These are phyloP conservation scores for Phytophthora fragariaefolia DNA, from an alignment of 352 stramenopile genomes.

Conservation along the genomic window DNA sequence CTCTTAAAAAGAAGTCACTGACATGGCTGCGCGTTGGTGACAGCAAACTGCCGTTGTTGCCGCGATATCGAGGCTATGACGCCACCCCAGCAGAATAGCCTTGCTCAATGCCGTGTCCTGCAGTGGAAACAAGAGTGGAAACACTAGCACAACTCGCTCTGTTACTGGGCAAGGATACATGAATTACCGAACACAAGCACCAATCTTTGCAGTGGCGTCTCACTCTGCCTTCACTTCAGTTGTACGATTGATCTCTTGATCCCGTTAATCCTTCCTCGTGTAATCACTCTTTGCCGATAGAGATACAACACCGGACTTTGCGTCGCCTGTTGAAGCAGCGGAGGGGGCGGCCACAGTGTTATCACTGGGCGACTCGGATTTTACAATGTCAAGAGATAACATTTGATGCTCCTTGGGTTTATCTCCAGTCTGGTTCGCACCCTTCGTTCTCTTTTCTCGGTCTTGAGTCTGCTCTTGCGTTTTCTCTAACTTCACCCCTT, in stretches of 20 bases:
- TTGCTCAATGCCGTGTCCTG: not conserved
- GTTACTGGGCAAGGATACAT: slow-evolving; percentile 37
- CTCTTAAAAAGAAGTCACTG: slow-evolving; percentile 9
- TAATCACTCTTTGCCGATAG: slow-evolving; percentile 24
- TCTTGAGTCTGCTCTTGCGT: slow-evolving; percentile 13
- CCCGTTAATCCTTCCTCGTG: slow-evolving; percentile 32
- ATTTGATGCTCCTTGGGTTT: slow-evolving; percentile 3
- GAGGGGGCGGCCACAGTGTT: slow-evolving; percentile 5
- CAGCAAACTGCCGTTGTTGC: slow-evolving; percentile 41
- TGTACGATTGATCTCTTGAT: slow-evolving; percentile 14
- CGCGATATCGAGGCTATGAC: slow-evolving; percentile 39
- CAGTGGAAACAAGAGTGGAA: not conserved
- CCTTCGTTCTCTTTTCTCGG: slow-evolving; percentile 5
- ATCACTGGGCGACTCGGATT: slow-evolving; percentile 13
- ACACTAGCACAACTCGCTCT: slow-evolving; percentile 4
- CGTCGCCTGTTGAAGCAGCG: slow-evolving; percentile 7
- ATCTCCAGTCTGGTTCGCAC: slow-evolving; percentile 5
- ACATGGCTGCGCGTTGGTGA: slow-evolving; percentile 6
- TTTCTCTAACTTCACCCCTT: slow-evolving; percentile 19
- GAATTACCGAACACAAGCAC: slow-evolving; percentile 35
- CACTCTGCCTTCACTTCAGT: slow-evolving; percentile 25
- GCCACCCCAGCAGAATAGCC: slow-evolving; percentile 17
- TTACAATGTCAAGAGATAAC: slow-evolving; percentile 11
- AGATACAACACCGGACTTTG: slow-evolving; percentile 16
- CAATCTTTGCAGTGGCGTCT: slow-evolving; percentile 28